Percentiles rank a stretch among this genome's conserved stretches.
phyloP scores from a whole-genome alignment of 2,329 filamentous ascomycete species.

The Talaromyces marneffei region DNA sequence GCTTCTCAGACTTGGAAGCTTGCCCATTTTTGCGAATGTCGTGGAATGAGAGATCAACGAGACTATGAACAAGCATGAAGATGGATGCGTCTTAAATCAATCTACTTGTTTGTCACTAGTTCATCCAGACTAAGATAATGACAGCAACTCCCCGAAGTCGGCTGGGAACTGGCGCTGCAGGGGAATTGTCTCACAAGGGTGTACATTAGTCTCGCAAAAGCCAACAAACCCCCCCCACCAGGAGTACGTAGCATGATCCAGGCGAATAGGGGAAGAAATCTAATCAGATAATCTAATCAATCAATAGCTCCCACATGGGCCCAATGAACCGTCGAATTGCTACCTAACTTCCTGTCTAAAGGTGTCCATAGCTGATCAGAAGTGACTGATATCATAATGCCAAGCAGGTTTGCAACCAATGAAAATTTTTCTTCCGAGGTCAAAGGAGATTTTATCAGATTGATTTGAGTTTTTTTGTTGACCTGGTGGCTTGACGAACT shows the following conservation, averaged over 20 bases:
- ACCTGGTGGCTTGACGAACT: not conserved
- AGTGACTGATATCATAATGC: not conserved
- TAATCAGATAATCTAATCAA: slow-evolving; percentile 10
- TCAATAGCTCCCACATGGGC: not conserved
- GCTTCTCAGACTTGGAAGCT: not conserved
- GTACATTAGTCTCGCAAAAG: not conserved
- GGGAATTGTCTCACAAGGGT: not conserved
- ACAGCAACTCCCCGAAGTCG: not conserved
- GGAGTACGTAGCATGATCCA: not conserved
- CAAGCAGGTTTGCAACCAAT: not conserved
- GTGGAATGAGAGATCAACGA: too few relatives aligned
- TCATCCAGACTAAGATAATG: not conserved
- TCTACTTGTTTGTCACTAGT: not conserved
- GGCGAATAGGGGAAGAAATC: not conserved
- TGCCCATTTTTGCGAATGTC: not conserved
- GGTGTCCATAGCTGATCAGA: not conserved
- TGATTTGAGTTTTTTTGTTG: not conserved
- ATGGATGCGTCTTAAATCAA: not conserved
- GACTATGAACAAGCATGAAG: not conserved
- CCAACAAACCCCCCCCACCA: not conserved
- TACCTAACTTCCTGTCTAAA: not conserved
- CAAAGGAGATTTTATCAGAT: slow-evolving; percentile 1
- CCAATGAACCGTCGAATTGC: not conserved
- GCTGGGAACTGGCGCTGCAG: not conserved
- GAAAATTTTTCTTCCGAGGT: not conserved